These are phyloP conservation scores for Pichia sp. DNA, from an alignment of 1,139 yeast species.

Conservation along the genomic window DNA sequence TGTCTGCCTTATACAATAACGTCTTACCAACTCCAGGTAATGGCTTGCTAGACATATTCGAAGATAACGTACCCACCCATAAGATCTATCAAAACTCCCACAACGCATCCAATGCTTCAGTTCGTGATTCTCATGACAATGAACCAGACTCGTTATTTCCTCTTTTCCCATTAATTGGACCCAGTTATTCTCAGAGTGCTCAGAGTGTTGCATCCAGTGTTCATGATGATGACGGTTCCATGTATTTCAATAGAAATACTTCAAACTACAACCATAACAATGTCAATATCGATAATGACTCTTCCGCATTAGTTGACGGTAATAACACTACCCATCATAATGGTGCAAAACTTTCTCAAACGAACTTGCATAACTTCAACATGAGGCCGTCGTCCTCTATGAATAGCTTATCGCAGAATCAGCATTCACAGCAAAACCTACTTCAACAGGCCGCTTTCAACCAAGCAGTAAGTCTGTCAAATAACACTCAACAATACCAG, in stretches of 20 bases:
- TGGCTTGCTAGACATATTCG: slow-evolving; percentile 41
- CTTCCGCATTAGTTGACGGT: not conserved
- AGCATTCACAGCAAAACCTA: slow-evolving; percentile 11
- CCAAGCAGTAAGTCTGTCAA: not conserved
- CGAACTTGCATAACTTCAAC: slow-evolving; percentile 22
- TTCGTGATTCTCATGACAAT: slow-evolving; percentile 10
- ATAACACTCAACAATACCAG: not conserved
- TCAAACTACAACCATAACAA: slow-evolving; percentile 2
- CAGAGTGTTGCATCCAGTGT: not conserved
- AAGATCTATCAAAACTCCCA: slow-evolving; percentile 4
- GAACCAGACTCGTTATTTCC: slow-evolving; percentile 42
- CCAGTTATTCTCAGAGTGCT: slow-evolving; percentile 28
- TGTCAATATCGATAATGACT: slow-evolving; percentile 1
- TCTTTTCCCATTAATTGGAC: slow-evolving; percentile 49
- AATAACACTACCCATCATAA: not conserved
- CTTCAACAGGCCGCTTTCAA: slow-evolving; percentile 15
- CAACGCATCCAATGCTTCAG: not conserved
- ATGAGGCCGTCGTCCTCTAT: slow-evolving; percentile 11
- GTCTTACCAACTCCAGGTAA: slow-evolving; percentile 35
- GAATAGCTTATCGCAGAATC: not conserved
- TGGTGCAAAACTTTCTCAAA: slow-evolving; percentile 18
- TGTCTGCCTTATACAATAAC: slow-evolving; percentile 22
- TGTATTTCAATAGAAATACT: not conserved
- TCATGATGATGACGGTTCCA: not conserved
- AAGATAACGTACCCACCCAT: slow-evolving; percentile 12